A percentile compares a stretch with the other conserved stretches of the same genome.
Conservation (phyloP, 352 stramenopile genomes). For the Phytophthora cryptogea region DNA sequence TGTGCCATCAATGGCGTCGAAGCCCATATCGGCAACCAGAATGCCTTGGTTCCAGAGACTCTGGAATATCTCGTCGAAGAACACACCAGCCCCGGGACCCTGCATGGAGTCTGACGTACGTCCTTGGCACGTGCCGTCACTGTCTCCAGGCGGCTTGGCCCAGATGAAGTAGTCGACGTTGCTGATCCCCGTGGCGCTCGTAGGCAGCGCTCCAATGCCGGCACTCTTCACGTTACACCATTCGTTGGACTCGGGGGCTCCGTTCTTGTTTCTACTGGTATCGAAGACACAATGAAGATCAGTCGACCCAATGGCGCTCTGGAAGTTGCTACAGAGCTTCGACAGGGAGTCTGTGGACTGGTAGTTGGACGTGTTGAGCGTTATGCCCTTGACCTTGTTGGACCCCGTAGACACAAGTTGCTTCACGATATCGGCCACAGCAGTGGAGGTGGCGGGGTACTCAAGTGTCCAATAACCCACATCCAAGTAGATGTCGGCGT, state of each 20-base stretch:
- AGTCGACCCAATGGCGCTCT: conserved; percentile 45
- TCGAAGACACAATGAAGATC: conserved; percentile 65
- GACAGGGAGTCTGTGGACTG: conserved; percentile 54
- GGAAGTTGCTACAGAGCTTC: conserved; percentile 59
- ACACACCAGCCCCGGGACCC: conserved; percentile 55
- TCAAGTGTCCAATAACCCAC: conserved; percentile 69
- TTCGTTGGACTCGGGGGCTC: conserved; percentile 44
- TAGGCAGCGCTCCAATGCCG: conserved; percentile 62
- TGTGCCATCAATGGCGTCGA: conserved; percentile 41
- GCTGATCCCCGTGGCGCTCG: conserved; percentile 47
- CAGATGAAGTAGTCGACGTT: conserved; percentile 79
- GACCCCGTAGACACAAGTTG: conserved; percentile 32
- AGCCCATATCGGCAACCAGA: conserved; percentile 53
- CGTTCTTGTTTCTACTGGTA: conserved; percentile 64
- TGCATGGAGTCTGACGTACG: conserved; percentile 52
- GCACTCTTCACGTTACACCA: conserved; percentile 75
- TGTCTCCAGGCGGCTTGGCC: conserved; percentile 71
- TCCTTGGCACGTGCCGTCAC: conserved; percentile 55
- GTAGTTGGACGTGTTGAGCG: conserved; percentile 84
- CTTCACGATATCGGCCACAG: conserved; percentile 46
- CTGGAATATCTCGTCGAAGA: conserved; percentile 63
- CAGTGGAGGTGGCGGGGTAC: conserved; percentile 21
- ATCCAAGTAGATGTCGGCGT: conserved; percentile 76
- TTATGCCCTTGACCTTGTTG: conserved; percentile 63
- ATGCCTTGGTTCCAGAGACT: conserved; percentile 71